A percentile compares a stretch with the other conserved stretches of the same genome.
Conservation (phyloP, 345 rosid genomes). For the Lepidium didymum region DNA sequence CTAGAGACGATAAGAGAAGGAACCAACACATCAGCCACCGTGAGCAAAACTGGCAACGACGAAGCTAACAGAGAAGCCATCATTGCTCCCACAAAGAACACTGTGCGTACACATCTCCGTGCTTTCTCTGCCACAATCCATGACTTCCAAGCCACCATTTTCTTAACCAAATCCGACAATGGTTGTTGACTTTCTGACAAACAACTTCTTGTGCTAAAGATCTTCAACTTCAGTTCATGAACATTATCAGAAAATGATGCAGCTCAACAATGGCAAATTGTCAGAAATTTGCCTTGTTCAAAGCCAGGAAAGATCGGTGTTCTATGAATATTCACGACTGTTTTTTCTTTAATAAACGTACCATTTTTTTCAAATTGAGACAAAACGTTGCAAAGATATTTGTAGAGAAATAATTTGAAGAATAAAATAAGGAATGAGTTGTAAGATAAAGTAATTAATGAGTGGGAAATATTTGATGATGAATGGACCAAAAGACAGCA, state of each 20-base stretch:
- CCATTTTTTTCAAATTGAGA: not conserved
- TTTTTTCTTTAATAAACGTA: not conserved
- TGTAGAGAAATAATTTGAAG: not conserved
- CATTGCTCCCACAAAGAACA: constrained; percentile 86
- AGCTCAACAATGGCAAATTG: not conserved
- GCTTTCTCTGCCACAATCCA: constrained; percentile 60
- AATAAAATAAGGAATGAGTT: constrained; percentile 5
- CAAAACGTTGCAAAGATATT: not conserved
- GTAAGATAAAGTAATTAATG: constrained; percentile 9
- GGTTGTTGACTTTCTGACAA: no score
- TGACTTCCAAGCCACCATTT: constrained; percentile 39
- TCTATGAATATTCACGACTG: not conserved
- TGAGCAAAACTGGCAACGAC: constrained; percentile 77
- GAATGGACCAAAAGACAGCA: constrained; percentile 29
- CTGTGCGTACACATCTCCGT: constrained; percentile 56
- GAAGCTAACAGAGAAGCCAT: constrained; percentile 70
- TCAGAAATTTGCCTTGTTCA: not conserved
- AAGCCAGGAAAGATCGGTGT: not conserved
- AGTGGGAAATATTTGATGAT: constrained; percentile 19
- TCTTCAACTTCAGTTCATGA: no score
- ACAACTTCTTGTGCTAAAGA: no score
- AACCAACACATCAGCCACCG: constrained; percentile 58
- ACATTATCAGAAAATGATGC: no score
- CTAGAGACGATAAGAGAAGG: constrained; percentile 56
- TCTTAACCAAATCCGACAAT: not conserved